Base-by-base conservation (phyloP, 257 asterid species). In the Thymus mandschuricus region DNA sequence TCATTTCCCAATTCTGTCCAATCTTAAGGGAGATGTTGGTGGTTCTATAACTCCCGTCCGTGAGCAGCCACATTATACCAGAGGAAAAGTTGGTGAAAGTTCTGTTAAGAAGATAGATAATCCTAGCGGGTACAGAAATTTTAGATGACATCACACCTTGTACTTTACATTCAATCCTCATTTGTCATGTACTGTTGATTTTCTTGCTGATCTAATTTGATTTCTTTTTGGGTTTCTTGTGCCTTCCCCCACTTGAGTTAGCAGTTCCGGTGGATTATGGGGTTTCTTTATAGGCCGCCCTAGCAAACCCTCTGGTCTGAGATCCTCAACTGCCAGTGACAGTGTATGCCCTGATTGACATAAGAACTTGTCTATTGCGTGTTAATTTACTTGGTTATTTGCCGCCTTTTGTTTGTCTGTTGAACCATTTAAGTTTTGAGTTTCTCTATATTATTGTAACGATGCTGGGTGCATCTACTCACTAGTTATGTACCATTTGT, bases 211-310 rank as follows among this genome's bases (percentile, higher is more conserved):
- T 59, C 66, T 40, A 12, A 9, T 41, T 57, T 6, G 31, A 50
- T 50, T 3, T 73, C 77, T 55, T 71, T 69, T 64, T 72, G 64
- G 68, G 27, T 8, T 13, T n/a, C 8, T 6, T 30, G 13, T 6
- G 11, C 57, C 43, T 46, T 33, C 30, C 40, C 40, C n/a, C 69
- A 44, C 31, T 73, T 77, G 85, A 80, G 70, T 64, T 65, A 69
- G 84, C 81, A 80, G 83, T 58, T 81, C 90, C 72, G 81, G 70
- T 80, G 93, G 96, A 66, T 78, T 89, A 60, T 88, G 98, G 99
- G 83, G 89, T 66, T 81, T 84, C 87, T 65, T 87, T 52, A 68
- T 59, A 44, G 81, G 81, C 45, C 82, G 70, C 44, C 87, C 87
- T 13, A 66, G 71, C 78, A 85, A 74, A 83, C 82, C 89, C 46